Conservation (phyloP, 2,329 filamentous ascomycete species). For the Rhinocladiella similis region DNA sequence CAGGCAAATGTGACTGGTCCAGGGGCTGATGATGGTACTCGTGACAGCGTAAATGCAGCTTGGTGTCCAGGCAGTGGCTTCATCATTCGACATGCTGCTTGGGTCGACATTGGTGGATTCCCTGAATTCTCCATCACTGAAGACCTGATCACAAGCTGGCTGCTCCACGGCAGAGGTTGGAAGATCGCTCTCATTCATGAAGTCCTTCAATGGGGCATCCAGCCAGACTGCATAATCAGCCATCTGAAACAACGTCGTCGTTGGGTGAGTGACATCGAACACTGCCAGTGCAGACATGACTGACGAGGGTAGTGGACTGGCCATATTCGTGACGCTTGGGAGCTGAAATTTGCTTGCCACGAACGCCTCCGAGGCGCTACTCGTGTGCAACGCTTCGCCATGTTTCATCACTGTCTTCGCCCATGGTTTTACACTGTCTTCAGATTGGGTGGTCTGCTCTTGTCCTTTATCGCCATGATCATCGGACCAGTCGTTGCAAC, state of each 20-base stretch:
- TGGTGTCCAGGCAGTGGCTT: slow-evolving; percentile 35
- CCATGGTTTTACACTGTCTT: slow-evolving; percentile 23
- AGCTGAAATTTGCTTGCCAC: slow-evolving; percentile 15
- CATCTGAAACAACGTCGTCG: slow-evolving; percentile 41
- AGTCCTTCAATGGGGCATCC: slow-evolving; percentile 30
- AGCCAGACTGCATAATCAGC: slow-evolving; percentile 37
- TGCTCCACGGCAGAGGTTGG: slow-evolving; percentile 31
- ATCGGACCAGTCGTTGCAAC: slow-evolving; percentile 15
- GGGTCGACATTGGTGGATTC: slow-evolving; percentile 31
- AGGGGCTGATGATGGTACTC: slow-evolving; percentile 34
- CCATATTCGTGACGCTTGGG: slow-evolving; percentile 17
- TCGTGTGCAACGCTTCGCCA: slow-evolving; percentile 18
- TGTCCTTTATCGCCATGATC: slow-evolving; percentile 10
- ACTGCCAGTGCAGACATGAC: slow-evolving; percentile 32
- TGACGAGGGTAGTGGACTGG: slow-evolving; percentile 23
- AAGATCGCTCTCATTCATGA: slow-evolving; percentile 30
- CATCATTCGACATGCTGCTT: slow-evolving; percentile 29
- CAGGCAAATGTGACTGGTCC: slow-evolving; percentile 36
- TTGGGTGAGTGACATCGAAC: slow-evolving; percentile 46
- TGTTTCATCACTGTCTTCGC: slow-evolving; percentile 22
- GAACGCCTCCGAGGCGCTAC: slow-evolving; percentile 9
- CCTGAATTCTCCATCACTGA: slow-evolving; percentile 32
- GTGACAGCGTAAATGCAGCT: slow-evolving; percentile 31
- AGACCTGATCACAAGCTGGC: slow-evolving; percentile 31
- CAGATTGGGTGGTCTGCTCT: slow-evolving; percentile 9